Percentiles rank a stretch among this genome's conserved stretches.
Conservation (phyloP, 2,329 filamentous ascomycete species). For the Raffaelea arxii region DNA sequence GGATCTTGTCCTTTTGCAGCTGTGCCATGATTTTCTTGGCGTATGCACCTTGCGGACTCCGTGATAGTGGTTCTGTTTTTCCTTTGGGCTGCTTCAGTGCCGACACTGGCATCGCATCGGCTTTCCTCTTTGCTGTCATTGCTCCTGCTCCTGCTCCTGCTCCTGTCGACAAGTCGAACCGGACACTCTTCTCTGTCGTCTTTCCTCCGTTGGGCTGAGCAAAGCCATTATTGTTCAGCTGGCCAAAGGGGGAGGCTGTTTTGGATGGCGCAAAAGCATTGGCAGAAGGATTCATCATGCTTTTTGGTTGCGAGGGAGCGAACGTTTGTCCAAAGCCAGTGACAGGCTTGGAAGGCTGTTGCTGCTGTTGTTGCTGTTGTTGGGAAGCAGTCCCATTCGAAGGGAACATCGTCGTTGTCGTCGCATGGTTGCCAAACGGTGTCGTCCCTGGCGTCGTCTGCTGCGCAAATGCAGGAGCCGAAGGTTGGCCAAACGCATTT, state of each 20-base stretch:
- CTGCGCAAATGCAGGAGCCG: too few species aligned
- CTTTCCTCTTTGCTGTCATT: background rate
- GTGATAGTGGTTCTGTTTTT: background rate
- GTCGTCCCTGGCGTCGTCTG: too few species aligned
- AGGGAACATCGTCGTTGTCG: too few species aligned
- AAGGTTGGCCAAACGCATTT: too few species aligned
- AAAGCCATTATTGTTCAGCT: background rate
- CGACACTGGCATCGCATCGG: background rate
- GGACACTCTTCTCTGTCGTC: background rate
- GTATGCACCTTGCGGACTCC: constrained; percentile 19
- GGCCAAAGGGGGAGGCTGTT: background rate
- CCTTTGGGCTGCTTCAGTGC: background rate
- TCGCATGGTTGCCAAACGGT: too few species aligned
- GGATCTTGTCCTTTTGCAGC: constrained; percentile 44
- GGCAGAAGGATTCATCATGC: background rate
- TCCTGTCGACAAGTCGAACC: background rate
- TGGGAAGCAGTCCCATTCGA: background rate
- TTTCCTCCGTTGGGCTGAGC: background rate
- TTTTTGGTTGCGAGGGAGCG: background rate
- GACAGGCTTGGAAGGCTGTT: background rate
- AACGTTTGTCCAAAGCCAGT: background rate
- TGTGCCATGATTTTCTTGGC: constrained; percentile 42
- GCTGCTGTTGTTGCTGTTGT: background rate
- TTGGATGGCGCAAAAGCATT: background rate
- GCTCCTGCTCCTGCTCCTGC: background rate